Base-by-base conservation (phyloP, 129 eudicot species). In the Apium graveolens region DNA sequence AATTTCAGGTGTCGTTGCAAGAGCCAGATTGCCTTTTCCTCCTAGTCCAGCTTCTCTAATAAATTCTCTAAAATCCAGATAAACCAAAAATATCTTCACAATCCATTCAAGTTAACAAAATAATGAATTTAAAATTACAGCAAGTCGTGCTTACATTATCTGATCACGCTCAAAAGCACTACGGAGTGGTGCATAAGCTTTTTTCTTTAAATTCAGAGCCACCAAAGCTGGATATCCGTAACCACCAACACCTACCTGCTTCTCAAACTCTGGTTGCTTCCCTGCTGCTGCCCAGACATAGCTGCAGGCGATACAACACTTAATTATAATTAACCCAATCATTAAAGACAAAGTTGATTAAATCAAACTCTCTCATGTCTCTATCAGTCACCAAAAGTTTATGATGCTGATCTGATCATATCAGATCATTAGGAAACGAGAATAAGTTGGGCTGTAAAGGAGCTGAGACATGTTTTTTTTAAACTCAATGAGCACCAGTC, bases 261-360 rank as follows among this genome's bases (percentile, higher is more conserved):
- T 90, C 84, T 94, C 98, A 13, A 94, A 97, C 83, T 94, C 97
- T 37, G 93, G 81, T 80, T 94, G 98, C 80, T 90, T 94, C 34
- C 97, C 98, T 21, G 98, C 97, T 70, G 96, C 93, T 21, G 92
- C 86, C 98, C 98, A 94, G 46, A 94, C 91, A 80, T 85, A 94
- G 86, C 98, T 94, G 93, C 91, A 79, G 78, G 17, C 75, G 11
- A 55, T 34, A 27, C 9, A 51, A 79, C 27, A 13, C 41, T 18
- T 1, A n/a, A 38, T 34, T n/a, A 17, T 3, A 49, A 35, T 34
- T 32, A 21, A 20, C 31, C 57, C 21, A 18, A 48, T 14, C 29
- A 29, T 18, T 32, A 7, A 4, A 13, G 3, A 75, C 26, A 24
- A 0, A 12, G 8, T 21, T 60, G 16, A 60, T 11, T 60, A 9